Conservation (phyloP, 441 rosid genomes). For the Adansonia rubrostipa region DNA sequence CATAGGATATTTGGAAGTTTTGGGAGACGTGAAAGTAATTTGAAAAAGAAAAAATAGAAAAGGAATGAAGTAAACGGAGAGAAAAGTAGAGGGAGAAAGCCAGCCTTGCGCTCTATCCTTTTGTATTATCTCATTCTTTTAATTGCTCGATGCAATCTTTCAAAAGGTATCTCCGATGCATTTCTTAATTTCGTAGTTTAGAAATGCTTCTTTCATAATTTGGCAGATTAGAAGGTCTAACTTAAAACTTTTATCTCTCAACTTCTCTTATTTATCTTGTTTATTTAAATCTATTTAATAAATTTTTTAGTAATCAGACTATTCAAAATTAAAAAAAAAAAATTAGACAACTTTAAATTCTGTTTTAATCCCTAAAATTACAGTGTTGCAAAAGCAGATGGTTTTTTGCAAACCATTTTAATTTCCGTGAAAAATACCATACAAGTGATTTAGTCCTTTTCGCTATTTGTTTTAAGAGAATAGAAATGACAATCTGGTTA, state of each 20-base stretch:
- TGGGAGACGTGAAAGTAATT: no score
- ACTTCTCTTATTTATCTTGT: conserved; percentile 3
- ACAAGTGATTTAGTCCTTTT: conserved; percentile 29
- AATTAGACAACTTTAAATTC: conserved; percentile 55
- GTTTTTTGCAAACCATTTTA: conserved; percentile 51
- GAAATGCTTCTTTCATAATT: conserved; percentile 67
- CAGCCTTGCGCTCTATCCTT: no score
- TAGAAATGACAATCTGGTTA: background rate
- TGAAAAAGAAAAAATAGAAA: no score
- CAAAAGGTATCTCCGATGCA: no score
- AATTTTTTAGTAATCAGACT: conserved; percentile 32
- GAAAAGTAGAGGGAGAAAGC: no score
- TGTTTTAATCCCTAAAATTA: conserved; percentile 55
- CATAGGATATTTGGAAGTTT: background rate
- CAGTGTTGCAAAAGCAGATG: conserved; percentile 61
- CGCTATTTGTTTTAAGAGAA: background rate
- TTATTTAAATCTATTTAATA: background rate
- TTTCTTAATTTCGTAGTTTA: conserved; percentile 56
- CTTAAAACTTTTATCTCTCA: background rate
- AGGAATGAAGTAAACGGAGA: no score
- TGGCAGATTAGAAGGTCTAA: conserved; percentile 57
- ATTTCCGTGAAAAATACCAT: conserved; percentile 50
- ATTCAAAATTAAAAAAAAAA: conserved; percentile 41
- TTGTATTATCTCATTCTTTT: no score
- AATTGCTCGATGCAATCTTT: no score